phyloP scores from a whole-genome alignment of 331 rosid species.

The Phaseolus coccineus region DNA sequence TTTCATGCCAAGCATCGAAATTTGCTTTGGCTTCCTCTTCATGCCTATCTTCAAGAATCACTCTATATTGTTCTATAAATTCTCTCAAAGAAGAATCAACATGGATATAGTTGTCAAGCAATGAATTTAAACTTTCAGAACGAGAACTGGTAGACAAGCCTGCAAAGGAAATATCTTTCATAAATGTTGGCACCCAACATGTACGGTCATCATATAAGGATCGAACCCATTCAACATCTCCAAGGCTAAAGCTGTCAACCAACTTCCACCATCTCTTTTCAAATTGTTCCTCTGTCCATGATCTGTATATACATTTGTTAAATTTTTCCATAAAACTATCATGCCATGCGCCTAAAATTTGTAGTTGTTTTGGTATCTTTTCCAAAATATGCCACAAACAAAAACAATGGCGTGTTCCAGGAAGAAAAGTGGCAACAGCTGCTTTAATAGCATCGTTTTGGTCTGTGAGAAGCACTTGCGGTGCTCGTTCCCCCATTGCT shows the following conservation, averaged over 20 bases:
- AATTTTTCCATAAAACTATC: constrained; percentile 72
- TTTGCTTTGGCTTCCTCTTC: constrained; percentile 95
- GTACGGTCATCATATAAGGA: constrained; percentile 73
- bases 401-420: constrained; percentile 86
- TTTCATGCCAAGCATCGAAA: constrained; percentile 97
- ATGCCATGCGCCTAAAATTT: constrained; percentile 71
- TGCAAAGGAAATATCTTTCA: constrained; percentile 77
- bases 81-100: constrained; percentile 74
- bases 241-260: constrained; percentile 68
- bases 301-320: constrained; percentile 66
- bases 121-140: constrained; percentile 64
- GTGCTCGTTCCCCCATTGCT: constrained; percentile 90
- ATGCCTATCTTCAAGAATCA: constrained; percentile 79
- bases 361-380: constrained; percentile 74
- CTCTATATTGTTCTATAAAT: constrained; percentile 70
- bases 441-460: constrained; percentile 77
- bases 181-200: constrained; percentile 82
- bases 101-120: constrained; percentile 73
- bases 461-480: constrained; percentile 84
- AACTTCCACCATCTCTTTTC: constrained; percentile 90
- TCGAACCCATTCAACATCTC: constrained; percentile 77
- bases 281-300: constrained; percentile 83
- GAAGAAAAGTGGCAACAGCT: constrained; percentile 77
- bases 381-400: constrained; percentile 84
- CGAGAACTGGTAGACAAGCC: constrained; percentile 75